Base-by-base conservation (phyloP, 1,284 basidiomycete genomes). In the Sphagnurus paluster region DNA sequence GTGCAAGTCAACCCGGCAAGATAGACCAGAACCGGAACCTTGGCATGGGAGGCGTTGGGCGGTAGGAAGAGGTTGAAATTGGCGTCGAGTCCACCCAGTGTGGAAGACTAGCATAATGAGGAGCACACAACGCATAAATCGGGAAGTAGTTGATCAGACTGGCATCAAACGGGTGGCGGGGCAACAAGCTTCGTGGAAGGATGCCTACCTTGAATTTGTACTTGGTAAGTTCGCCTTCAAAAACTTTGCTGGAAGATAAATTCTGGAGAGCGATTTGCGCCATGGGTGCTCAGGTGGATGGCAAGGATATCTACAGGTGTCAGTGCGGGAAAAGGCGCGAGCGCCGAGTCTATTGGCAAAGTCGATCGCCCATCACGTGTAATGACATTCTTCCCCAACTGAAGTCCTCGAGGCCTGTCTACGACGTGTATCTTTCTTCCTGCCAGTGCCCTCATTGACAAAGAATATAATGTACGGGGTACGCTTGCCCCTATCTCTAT, bases 1-100 rank as follows among this genome's bases (percentile, higher is more conserved):
- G 85, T 98, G 69, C 97, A 99, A 1, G 92, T 94, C 46, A 99
- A 67, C 2, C 96, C 96, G 2, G 95, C 86, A 37, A 99, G 85
- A 67, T 93, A 99, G 57, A 91, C 80, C 6, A 99, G 74, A 2
- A 96, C 72, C 0, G 95, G 94, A 0, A 87, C 89, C 52, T 88
- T 84, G 17, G 64, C 60, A 29, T 68, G 58, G 39, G 70, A 56
- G 34, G 86, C 79, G 40, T 78, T 76, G 16, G 77, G 74, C 2
- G 97, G 96, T 2, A 98, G 62, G 68, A 90, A 99, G 55, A 99
- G 71, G 67, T 98, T 98, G 75, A 99, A 91, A 36, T 84, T 76
- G 4, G 96, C 80, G 46, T 78, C 67, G 21, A 98, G 78, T 21
- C 84, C 86, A 34, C 92, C 93, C 19, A 99, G 82, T 0, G 81